Conservation (phyloP, 1,284 basidiomycete genomes). For the Ganoderma sinense region DNA sequence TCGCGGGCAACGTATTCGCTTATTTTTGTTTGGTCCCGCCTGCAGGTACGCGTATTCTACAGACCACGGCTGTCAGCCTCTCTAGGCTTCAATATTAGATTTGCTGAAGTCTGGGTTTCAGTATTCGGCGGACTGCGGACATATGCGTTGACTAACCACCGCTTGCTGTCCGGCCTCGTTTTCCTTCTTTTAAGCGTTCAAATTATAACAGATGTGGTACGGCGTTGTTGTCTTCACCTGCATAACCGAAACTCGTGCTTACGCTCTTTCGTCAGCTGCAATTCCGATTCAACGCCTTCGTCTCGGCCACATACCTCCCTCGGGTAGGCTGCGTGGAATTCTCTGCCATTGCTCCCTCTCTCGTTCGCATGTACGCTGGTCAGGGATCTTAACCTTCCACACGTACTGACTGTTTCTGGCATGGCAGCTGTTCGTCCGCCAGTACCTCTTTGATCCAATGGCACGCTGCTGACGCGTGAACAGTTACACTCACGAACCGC, state of each 20-base stretch:
- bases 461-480: background rate
- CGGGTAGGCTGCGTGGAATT: background rate
- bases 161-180: background rate
- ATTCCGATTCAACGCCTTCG: background rate
- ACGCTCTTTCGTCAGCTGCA: background rate
- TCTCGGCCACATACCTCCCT: background rate
- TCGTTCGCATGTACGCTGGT: background rate
- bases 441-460: background rate
- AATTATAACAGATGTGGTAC: background rate
- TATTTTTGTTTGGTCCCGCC: background rate
- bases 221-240: background rate
- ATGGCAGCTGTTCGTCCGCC: background rate
- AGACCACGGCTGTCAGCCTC: background rate
- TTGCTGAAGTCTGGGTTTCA: background rate
- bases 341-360: background rate
- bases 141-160: background rate
- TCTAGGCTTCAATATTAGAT: background rate
- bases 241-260: background rate
- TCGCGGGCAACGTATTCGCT: background rate
- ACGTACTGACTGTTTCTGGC: background rate
- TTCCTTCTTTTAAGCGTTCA: background rate
- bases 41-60: background rate
- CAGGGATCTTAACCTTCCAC: background rate
- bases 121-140: background rate
- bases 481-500: background rate